These are phyloP conservation scores for Urochloa ruziziensis DNA, from an alignment of 176 grass and related monocot genomes.

Conservation along the genomic window DNA sequence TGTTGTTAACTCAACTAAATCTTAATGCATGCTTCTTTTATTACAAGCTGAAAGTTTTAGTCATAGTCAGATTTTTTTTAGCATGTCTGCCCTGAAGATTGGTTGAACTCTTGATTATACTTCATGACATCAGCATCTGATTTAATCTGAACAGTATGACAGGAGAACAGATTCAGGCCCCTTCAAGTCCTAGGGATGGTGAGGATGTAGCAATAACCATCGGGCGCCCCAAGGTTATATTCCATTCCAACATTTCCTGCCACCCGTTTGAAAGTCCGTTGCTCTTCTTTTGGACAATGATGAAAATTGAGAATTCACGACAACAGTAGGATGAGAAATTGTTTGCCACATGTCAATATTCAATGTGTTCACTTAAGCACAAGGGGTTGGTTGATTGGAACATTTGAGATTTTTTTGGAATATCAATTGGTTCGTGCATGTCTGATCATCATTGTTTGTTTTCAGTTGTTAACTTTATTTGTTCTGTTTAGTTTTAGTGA, in stretches of 20 bases:
- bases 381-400: not conserved
- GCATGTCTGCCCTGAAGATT: constrained; percentile 10
- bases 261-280: not conserved
- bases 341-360: not conserved
- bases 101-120: constrained; percentile 25
- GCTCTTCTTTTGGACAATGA: not conserved
- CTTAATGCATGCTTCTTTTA: not conserved
- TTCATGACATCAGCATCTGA: constrained; percentile 48
- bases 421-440: not conserved
- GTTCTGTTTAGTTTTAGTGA: not conserved
- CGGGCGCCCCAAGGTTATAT: constrained; percentile 66
- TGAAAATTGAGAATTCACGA: constrained; percentile 9
- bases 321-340: not conserved
- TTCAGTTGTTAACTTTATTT: not conserved
- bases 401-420: not conserved
- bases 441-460: not conserved
- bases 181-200: constrained; percentile 91
- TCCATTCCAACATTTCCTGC: constrained; percentile 19
- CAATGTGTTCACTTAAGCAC: not conserved
- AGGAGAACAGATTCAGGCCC: constrained; percentile 83
- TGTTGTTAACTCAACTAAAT: not conserved
- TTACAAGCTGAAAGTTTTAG: constrained; percentile 22
- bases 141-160: constrained; percentile 85
- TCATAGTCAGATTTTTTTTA: not conserved
- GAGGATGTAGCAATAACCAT: constrained; percentile 91